Conservation (phyloP, 768 basidiomycete genomes). For the Lactarius indigo region DNA sequence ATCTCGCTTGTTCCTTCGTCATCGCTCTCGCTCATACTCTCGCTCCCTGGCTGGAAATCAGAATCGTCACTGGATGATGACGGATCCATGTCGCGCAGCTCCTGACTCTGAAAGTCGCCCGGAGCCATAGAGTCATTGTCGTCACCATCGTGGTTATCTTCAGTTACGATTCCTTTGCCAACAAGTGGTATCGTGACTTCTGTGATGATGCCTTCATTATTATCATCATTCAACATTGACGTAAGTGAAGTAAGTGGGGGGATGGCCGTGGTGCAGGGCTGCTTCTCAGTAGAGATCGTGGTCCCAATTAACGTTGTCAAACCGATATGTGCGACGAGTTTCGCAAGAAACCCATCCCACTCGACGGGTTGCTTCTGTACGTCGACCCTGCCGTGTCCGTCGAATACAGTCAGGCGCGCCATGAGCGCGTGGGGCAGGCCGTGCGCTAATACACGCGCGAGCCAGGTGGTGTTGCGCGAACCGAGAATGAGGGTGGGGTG, state of each 20-base stretch:
- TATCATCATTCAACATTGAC: not conserved
- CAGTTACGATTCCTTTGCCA: not conserved
- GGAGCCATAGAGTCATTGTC: not conserved
- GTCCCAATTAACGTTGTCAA: conserved; percentile 29
- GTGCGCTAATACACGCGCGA: conserved; percentile 30
- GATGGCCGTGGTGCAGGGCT: not conserved
- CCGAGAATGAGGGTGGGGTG: not conserved
- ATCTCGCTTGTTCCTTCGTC: conserved; percentile 10
- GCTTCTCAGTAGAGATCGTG: not conserved
- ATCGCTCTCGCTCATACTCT: conserved; percentile 2
- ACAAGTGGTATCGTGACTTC: not conserved
- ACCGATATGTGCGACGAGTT: conserved; percentile 44
- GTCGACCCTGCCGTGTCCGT: conserved; percentile 28
- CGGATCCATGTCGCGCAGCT: not conserved
- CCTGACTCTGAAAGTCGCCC: not conserved
- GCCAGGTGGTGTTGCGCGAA: conserved; percentile 38
- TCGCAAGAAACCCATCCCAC: conserved; percentile 35
- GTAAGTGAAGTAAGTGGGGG: not conserved
- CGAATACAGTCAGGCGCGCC: conserved; percentile 17
- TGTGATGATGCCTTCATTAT: not conserved
- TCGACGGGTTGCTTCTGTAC: conserved; percentile 28
- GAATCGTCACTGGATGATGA: not conserved
- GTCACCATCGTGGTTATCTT: not conserved
- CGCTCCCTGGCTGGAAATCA: not conserved
- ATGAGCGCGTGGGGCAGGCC: conserved; percentile 37